Base-by-base conservation (phyloP, 2,329 filamentous ascomycete genomes). In the Fusarium brevicatenulatum region DNA sequence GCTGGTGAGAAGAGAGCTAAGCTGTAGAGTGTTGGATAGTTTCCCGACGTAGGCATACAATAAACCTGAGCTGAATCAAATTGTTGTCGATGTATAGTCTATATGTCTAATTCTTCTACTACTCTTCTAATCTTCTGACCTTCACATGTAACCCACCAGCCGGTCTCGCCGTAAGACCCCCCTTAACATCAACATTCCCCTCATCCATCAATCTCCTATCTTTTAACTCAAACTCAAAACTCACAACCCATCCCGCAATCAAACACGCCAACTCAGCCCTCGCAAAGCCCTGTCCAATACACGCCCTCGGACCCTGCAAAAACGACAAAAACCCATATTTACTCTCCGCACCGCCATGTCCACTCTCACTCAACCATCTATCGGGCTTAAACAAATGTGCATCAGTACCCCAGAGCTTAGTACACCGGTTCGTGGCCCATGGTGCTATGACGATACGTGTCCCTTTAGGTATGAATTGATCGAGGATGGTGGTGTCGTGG, bases 281-380 rank as follows among this genome's bases (percentile, higher is more conserved):
- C 0, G 95, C 92, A 82, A 97, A 97, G 2, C 86, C 86, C 81
- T 91, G 88, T 0, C 95, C 95, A 74, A 97, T 97, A 79, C 95
- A 97, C 77, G 91, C 92, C 63, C 94, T 85, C 3, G 94, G 94
- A 0, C 95, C 95, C 78, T 97, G 94, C 62, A 97, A 81, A 82
- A 97, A 97, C 0, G 93, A 95, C 82, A 95, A 79, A 76, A 92
- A 91, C 1, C 91, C 88, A 79, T 92, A 97, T 81, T 95, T 95
- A 72, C 88, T 93, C 18, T 86, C 84, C 2, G 93, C 92, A 9
- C 93, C 92, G 7, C 93, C 93, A 44, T 88, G 89, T 54, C 90
- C 90, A 9, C 85, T 85, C 1, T 80, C 77, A 6, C 83, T 85
- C 78, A 91, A 85, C 93, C 93, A 95, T 18, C 93, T 86, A 39